Evolutionary conservation across 768 basidiomycete species (phyloP).

Genomic region (Rhodotorula babjevae): DNA sequence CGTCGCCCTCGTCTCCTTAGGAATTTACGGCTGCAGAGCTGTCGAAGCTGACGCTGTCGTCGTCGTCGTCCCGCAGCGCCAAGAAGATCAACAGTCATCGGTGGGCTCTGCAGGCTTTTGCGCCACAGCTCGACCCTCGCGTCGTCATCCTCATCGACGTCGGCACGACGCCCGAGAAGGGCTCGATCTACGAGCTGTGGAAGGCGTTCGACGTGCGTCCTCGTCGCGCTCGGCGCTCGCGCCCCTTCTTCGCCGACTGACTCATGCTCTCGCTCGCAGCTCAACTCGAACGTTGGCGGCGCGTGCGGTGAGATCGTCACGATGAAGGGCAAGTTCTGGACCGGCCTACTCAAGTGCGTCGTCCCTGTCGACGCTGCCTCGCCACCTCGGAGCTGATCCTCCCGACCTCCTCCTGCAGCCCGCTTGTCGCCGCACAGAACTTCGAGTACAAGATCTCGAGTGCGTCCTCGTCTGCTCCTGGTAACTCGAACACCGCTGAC

Average conservation of each 20-base stretch:
- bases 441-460: constrained; percentile 86
- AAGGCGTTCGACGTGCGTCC: constrained; percentile 39
- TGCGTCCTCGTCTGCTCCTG: constrained; percentile 23
- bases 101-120: constrained; percentile 96
- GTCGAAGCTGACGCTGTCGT: background rate
- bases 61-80: constrained; percentile 55
- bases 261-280: background rate
- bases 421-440: constrained; percentile 76
- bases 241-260: background rate
- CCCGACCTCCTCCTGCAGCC: background rate
- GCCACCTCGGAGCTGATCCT: constrained; percentile 57
- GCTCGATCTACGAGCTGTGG: constrained; percentile 25
- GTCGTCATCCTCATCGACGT: constrained; percentile 72
- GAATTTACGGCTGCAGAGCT: too few species aligned
- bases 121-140: constrained; percentile 78
- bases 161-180: constrained; percentile 69
- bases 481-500: background rate
- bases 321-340: constrained; percentile 87
- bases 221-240: background rate
- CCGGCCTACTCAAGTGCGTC: constrained; percentile 44
- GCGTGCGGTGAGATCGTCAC: constrained; percentile 58
- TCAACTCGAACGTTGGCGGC: constrained; percentile 67
- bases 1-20: constrained; percentile 43
- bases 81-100: constrained; percentile 60
- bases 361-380: background rate